Evolutionary conservation across 345 rosid species (phyloP), one percentile per base, ranked within the genome.

Genomic region (Iberis pinnata): DNA sequence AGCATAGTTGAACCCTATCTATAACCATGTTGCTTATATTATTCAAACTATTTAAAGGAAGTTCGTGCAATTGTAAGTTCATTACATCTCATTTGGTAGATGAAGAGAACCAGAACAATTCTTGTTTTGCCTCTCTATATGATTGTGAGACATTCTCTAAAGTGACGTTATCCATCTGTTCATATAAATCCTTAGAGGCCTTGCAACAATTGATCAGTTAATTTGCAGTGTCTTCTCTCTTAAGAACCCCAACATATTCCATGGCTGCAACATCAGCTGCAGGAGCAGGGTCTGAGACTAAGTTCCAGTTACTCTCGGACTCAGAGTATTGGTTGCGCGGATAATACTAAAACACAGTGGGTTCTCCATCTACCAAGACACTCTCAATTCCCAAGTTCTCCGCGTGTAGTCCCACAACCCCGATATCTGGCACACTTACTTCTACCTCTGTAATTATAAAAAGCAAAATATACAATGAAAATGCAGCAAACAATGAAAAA

Each of bases 131-230:
- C 55, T 81, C 93, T 15, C 63, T 73, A 5, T 80, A 73, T 4
- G 77, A 66, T 39, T 78, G 95, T 18, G 73, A 43, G 9, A 78
- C 89, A 64, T 78, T 73, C 42, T 84, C 98, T 20, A 63, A 44
- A 50, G 54, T 75, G 48, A 58, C 40, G 22, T 59, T 73, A 36
- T 80, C 90, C 7, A 75, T 75, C 46, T 67, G 80, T 48, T 83
- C 92, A 57, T 63, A 60, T 32, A 75, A 61, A 50, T 47, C 85
- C 78, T 83, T 84, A 61, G 76, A 86, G 20, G 80, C 80, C 76
- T 92, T 92, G 78, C 88, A 88, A 64, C 98, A 88, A 70, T 92
- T 88, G 37, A 92, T 85, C 12, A 92, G 81, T 36, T 88, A 73
- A 72, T 88, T 88, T 2, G 88, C 88, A 5, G 73, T 74, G 65